A percentile compares a stretch with the other conserved stretches of the same genome.
Evolutionary conservation across 2,329 filamentous ascomycete species (phyloP).

Genomic region (Curvularia sp.): DNA sequence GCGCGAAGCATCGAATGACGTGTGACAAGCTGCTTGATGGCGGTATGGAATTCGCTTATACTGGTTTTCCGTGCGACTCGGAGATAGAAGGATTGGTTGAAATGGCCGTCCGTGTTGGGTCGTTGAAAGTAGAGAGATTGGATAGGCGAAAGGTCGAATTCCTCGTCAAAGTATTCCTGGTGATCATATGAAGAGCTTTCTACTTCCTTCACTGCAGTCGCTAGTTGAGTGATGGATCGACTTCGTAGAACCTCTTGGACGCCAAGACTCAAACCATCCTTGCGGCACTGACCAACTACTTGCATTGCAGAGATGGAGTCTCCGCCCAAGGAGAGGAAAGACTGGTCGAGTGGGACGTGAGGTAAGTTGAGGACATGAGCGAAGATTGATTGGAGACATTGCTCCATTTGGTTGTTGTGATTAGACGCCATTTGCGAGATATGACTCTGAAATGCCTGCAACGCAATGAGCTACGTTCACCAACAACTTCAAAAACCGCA

Average conservation of each 20-base stretch:
- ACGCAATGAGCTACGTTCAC: background rate
- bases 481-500: background rate
- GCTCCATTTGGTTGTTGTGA: slow-evolving; percentile 23
- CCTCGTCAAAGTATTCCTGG: slow-evolving; percentile 37
- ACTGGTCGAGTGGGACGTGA: slow-evolving; percentile 36
- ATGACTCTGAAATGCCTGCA: slow-evolving; percentile 10
- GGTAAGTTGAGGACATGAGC: slow-evolving; percentile 42
- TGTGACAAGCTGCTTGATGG: slow-evolving; percentile 34
- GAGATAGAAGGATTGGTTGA: slow-evolving; percentile 48
- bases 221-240: slow-evolving; percentile 53
- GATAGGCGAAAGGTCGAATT: slow-evolving; percentile 44
- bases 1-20: slow-evolving; percentile 46
- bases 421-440: slow-evolving; percentile 12
- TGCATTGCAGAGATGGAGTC: slow-evolving; percentile 61
- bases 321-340: slow-evolving; percentile 56
- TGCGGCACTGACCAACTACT: slow-evolving; percentile 57
- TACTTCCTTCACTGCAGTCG: slow-evolving; percentile 30
- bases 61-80: slow-evolving; percentile 36
- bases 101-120: slow-evolving; percentile 42
- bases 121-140: slow-evolving; percentile 44
- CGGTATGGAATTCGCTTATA: slow-evolving; percentile 32
- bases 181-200: slow-evolving; percentile 25
- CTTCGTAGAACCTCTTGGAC: slow-evolving; percentile 58
- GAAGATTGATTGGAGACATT: slow-evolving; percentile 36
- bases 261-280: slow-evolving; percentile 54